These are phyloP conservation scores for Phytopythium vexans DNA, from an alignment of 352 stramenopile genomes.

Conservation along the genomic window DNA sequence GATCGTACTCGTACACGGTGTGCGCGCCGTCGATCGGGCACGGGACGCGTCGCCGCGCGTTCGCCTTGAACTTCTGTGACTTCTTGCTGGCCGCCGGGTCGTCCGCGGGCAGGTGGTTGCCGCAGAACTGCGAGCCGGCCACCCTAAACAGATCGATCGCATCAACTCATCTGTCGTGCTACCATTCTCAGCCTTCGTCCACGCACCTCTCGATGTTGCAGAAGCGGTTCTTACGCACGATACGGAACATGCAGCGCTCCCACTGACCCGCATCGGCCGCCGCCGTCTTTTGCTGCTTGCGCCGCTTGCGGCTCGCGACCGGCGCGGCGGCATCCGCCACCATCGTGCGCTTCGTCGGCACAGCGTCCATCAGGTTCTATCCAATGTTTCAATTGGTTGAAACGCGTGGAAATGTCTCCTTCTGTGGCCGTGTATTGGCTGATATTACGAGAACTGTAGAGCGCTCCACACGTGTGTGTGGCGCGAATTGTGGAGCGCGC, in stretches of 20 bases:
- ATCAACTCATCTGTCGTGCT: not conserved
- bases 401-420: no score
- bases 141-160: slow-evolving; percentile 23
- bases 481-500: not conserved
- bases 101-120: slow-evolving; percentile 61
- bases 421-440: not conserved
- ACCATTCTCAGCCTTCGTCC: not conserved
- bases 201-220: slow-evolving; percentile 75
- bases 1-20: slow-evolving; percentile 75
- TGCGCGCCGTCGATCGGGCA: slow-evolving; percentile 70
- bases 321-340: slow-evolving; percentile 4
- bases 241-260: slow-evolving; percentile 77
- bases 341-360: not conserved
- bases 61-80: slow-evolving; percentile 59
- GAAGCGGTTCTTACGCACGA: slow-evolving; percentile 78
- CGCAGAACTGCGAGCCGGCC: slow-evolving; percentile 59
- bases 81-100: slow-evolving; percentile 43
- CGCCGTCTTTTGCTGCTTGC: slow-evolving; percentile 60
- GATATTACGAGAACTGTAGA: not conserved
- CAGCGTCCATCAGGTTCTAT: not conserved
- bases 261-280: slow-evolving; percentile 51
- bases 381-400: no score
- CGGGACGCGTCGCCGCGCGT: slow-evolving; percentile 54
- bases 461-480: slow-evolving; percentile 1
- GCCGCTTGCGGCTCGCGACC: slow-evolving; percentile 36